phyloP scores from a whole-genome alignment of 805 yeast species.

The Cyberlindnera lachancei region DNA sequence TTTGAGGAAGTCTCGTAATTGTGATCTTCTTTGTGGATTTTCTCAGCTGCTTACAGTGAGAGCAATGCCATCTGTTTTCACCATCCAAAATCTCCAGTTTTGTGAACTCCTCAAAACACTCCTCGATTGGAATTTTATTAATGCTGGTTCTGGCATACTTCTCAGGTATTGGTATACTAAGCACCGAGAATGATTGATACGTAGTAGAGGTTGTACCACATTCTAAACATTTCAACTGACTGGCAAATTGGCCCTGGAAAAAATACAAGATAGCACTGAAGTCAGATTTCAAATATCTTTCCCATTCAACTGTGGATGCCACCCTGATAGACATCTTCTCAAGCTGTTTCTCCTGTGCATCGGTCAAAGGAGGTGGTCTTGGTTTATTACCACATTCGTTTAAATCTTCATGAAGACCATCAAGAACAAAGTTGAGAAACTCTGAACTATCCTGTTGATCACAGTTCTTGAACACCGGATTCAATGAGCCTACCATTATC shows the following conservation, averaged over 20 bases:
- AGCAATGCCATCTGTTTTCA: slow-evolving; percentile 81
- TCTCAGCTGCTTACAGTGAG: slow-evolving; percentile 57
- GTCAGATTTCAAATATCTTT: slow-evolving; percentile 69
- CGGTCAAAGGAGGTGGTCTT: slow-evolving; percentile 50
- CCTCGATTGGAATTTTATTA: slow-evolving; percentile 32
- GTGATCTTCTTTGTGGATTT: slow-evolving; percentile 61
- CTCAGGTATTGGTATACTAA: slow-evolving; percentile 74
- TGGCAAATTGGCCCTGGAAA: slow-evolving; percentile 84
- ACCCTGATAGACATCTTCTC: slow-evolving; percentile 69
- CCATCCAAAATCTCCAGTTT: slow-evolving; percentile 67
- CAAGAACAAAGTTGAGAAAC: slow-evolving; percentile 66
- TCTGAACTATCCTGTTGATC: slow-evolving; percentile 88
- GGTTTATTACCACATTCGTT: slow-evolving; percentile 56
- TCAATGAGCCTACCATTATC: slow-evolving; percentile 56
- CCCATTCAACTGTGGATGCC: slow-evolving; percentile 92
- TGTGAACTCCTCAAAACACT: slow-evolving; percentile 73
- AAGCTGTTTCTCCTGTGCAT: slow-evolving; percentile 63
- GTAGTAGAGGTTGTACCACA: slow-evolving; percentile 80
- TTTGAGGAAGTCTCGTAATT: slow-evolving; percentile 71
- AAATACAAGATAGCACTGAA: slow-evolving; percentile 73
- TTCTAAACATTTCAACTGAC: slow-evolving; percentile 64
- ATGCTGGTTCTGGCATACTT: slow-evolving; percentile 22
- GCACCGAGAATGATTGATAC: slow-evolving; percentile 71
- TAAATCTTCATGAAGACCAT: slow-evolving; percentile 76
- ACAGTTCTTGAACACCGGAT: slow-evolving; percentile 52